phyloP scores from a whole-genome alignment of 805 yeast species.

The Saccharomycopsis fodiens region DNA sequence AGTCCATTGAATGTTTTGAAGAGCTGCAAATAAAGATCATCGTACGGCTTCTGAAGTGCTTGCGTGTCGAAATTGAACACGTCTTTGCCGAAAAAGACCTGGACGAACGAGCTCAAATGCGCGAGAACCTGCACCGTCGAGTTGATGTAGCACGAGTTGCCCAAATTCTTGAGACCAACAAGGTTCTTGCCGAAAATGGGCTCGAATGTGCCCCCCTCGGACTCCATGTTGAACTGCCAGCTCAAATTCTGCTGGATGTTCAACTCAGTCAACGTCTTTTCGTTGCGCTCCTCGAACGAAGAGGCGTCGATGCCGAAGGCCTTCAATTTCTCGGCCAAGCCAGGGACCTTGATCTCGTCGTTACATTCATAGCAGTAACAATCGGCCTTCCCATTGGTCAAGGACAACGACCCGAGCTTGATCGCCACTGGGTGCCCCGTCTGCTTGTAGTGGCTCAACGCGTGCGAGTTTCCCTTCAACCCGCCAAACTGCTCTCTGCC shows the following conservation, averaged over 20 bases:
- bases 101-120: constrained; percentile 33
- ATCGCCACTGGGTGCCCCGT: constrained; percentile 75
- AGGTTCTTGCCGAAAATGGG: constrained; percentile 70
- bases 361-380: constrained; percentile 83
- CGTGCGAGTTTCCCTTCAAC: constrained; percentile 90
- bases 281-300: constrained; percentile 51
- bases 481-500: constrained; percentile 95
- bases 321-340: constrained; percentile 38
- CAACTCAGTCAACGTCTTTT: constrained; percentile 79
- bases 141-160: constrained; percentile 87
- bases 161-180: constrained; percentile 84
- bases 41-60: constrained; percentile 44
- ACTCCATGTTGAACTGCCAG: constrained; percentile 86
- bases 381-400: constrained; percentile 61
- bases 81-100: constrained; percentile 31
- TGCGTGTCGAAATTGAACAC: constrained; percentile 17
- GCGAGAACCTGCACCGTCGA: constrained; percentile 73
- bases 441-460: constrained; percentile 57
- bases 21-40: constrained; percentile 66
- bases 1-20: constrained; percentile 76
- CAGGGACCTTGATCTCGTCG: constrained; percentile 79
- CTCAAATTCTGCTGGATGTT: constrained; percentile 88
- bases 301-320: constrained; percentile 62
- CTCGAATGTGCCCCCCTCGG: constrained; percentile 55
- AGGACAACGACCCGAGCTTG: constrained; percentile 79